Conservation (phyloP, 2,329 filamentous ascomycete species). For the Pseudogymnoascus sp. region DNA sequence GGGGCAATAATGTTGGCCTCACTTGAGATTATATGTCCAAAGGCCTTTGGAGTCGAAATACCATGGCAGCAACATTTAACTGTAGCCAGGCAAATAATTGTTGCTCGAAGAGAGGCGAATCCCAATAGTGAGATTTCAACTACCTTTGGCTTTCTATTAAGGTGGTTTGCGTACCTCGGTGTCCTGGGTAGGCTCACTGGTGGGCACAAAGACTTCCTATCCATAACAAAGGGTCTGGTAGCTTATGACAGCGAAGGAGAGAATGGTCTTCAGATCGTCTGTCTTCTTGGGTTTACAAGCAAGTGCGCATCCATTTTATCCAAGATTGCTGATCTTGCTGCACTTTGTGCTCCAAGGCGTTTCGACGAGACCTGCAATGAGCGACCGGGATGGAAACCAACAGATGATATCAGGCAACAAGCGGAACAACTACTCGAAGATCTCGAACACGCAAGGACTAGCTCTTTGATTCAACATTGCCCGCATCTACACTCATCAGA, state of each 20-base stretch:
- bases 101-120: conserved; percentile 45
- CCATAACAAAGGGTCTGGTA: conserved; percentile 19
- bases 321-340: conserved; percentile 62
- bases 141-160: conserved; percentile 52
- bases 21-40: conserved; percentile 74
- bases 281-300: conserved; percentile 70
- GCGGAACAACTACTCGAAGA: conserved; percentile 54
- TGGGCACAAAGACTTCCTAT: conserved; percentile 32
- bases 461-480: conserved; percentile 31
- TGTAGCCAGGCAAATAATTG: conserved; percentile 67
- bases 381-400: conserved; percentile 49
- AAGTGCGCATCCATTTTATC: conserved; percentile 63
- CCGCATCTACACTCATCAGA: conserved; percentile 39
- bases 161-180: conserved; percentile 80
- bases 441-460: conserved; percentile 47
- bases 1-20: conserved; percentile 81
- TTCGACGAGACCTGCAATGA: conserved; percentile 46
- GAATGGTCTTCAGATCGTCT: conserved; percentile 65
- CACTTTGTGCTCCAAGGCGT: conserved; percentile 58
- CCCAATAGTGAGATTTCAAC: conserved; percentile 53
- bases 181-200: conserved; percentile 66
- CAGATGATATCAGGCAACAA: conserved; percentile 41
- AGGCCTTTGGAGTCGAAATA: conserved; percentile 70
- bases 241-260: conserved; percentile 46
- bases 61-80: conserved; percentile 74